These are phyloP conservation scores for Pseudotsuga menziesii DNA, from an alignment of 75 land plant species.

Conservation along the genomic window DNA sequence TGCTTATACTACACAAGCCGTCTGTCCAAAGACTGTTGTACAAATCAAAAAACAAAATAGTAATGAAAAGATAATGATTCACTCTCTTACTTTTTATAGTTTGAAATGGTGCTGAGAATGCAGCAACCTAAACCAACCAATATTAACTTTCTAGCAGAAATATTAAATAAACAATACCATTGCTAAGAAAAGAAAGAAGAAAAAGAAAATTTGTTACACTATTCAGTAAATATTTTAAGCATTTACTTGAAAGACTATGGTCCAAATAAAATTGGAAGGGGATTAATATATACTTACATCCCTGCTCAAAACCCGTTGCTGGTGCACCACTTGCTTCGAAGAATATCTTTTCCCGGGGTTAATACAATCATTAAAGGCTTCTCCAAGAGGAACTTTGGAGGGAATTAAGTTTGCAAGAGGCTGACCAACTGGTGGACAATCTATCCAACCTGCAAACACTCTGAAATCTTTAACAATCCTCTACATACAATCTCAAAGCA, in stretches of 20 bases:
- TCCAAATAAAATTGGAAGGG: neutral
- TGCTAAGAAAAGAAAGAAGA: neutral
- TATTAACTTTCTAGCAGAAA: neutral
- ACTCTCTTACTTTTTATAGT: too few species aligned
- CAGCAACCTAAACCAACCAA: neutral
- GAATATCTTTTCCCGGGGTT: constrained; percentile 83
- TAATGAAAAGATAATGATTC: too few species aligned
- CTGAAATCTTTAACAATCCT: neutral
- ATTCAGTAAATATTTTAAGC: neutral
- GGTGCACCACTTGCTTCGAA: constrained; percentile 59
- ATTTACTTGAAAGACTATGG: neutral
- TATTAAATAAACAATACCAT: neutral
- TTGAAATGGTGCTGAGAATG: neutral
- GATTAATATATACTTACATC: constrained; percentile 25
- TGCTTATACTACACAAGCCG: too few species aligned
- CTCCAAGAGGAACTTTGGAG: constrained; percentile 93
- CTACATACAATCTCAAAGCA: neutral
- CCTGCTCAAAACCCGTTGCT: constrained; percentile 50
- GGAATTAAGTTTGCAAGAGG: constrained; percentile 66
- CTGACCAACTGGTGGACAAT: constrained; percentile 76
- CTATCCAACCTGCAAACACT: constrained; percentile 69
- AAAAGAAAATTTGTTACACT: too few species aligned
- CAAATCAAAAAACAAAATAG: too few species aligned
- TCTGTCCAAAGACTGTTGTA: too few species aligned
- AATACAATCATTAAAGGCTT: constrained; percentile 58